Evolutionary conservation across 768 basidiomycete genomes (phyloP).

Genomic region (Serendipita sp.): DNA sequence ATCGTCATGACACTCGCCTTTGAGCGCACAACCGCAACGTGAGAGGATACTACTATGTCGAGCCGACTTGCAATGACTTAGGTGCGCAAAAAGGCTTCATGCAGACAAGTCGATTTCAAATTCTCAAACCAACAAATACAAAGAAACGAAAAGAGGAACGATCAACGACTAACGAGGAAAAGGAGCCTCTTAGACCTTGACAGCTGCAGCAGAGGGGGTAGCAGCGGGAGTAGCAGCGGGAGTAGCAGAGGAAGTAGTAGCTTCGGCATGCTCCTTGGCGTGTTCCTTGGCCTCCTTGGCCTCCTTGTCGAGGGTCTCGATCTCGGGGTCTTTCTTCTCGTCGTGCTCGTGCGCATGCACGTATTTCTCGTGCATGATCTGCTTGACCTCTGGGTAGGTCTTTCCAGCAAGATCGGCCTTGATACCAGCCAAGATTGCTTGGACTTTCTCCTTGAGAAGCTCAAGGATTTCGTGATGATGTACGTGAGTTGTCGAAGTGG

Average conservation of each 20-base stretch:
- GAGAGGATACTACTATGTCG: too few relatives aligned
- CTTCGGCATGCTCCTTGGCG: too few relatives aligned
- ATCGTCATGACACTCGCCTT: too few relatives aligned
- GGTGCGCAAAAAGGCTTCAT: too few relatives aligned
- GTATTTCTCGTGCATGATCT: not conserved
- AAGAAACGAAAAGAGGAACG: too few relatives aligned
- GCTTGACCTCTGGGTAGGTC: not conserved
- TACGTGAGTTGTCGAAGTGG: not conserved
- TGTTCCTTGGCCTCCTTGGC: not conserved
- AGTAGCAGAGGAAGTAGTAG: too few relatives aligned
- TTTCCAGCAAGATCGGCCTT: not conserved
- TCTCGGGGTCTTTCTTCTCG: too few relatives aligned
- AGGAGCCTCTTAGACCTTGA: not conserved
- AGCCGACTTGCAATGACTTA: too few relatives aligned
- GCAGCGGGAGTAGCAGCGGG: not conserved
- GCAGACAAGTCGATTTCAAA: too few relatives aligned
- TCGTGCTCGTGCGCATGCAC: not conserved
- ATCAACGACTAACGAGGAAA: not conserved
- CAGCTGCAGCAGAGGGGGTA: not conserved
- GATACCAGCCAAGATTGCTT: not conserved
- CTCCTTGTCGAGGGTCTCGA: not conserved
- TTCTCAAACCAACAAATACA: too few relatives aligned
- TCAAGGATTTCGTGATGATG: not conserved
- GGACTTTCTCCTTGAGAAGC: not conserved
- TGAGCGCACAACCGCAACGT: too few relatives aligned